A percentile compares a stretch with the other conserved stretches of the same genome.
Conservation (phyloP, 305 asterid genomes). For the Fraxinus baroniana region DNA sequence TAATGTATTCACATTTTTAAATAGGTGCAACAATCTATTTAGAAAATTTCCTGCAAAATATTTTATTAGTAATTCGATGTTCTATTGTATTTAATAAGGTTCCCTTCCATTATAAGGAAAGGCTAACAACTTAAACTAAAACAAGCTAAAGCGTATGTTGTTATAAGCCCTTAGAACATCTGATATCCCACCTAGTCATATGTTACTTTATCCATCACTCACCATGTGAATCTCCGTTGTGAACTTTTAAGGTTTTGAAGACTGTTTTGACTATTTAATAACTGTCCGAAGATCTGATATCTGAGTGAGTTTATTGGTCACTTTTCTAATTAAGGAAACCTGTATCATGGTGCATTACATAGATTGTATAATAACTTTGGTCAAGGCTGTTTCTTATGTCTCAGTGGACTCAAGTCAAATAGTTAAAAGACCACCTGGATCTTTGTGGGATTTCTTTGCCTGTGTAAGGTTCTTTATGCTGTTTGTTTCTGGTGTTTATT, state of each 20-base stretch:
- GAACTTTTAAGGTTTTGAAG: neutral
- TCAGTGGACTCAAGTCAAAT: slow-evolving; percentile 5
- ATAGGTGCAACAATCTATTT: neutral
- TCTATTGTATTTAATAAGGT: neutral
- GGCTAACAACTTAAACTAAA: neutral
- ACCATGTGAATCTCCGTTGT: neutral
- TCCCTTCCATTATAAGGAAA: neutral
- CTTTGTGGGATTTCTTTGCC: slow-evolving; percentile 1
- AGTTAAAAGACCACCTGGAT: neutral
- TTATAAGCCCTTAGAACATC: neutral
- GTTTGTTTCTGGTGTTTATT: neutral
- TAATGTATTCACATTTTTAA: neutral
- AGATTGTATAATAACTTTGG: neutral
- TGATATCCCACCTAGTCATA: neutral
- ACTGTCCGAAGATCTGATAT: neutral
- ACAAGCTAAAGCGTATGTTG: neutral
- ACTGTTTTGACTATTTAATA: neutral
- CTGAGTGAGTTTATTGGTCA: neutral
- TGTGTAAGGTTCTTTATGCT: neutral
- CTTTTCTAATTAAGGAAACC: neutral
- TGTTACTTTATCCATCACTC: neutral
- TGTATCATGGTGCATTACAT: neutral
- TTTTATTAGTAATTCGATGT: neutral
- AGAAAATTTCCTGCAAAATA: neutral
- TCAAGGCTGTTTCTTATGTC: neutral